These are phyloP conservation scores for Incumbomyces delicatus DNA, from an alignment of 2,329 filamentous ascomycete genomes.

Conservation along the genomic window DNA sequence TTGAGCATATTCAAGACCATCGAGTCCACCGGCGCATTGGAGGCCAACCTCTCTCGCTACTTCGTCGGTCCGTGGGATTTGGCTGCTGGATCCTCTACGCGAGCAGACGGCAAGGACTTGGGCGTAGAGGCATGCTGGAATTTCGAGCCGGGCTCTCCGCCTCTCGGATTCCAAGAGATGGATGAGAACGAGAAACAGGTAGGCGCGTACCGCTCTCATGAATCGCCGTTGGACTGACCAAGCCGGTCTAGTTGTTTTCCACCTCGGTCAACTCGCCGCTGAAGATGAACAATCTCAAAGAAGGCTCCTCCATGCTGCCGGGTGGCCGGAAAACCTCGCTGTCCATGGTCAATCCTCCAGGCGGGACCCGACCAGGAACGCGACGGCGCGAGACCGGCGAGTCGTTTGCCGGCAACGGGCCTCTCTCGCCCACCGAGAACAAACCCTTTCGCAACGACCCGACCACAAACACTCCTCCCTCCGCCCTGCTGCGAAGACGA, in stretches of 20 bases:
- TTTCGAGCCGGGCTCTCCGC: constrained; percentile 55
- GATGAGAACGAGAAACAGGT: constrained; percentile 58
- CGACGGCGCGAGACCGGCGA: constrained; percentile 80
- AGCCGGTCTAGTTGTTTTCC: constrained; percentile 56
- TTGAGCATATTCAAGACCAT: constrained; percentile 60
- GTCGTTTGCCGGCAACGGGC: constrained; percentile 43
- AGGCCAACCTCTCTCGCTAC: constrained; percentile 55
- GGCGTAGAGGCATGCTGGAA: constrained; percentile 95
- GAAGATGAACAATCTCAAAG: constrained; percentile 63
- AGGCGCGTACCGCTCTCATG: constrained; percentile 18
- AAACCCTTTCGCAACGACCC: constrained; percentile 41
- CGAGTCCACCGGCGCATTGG: constrained; percentile 43
- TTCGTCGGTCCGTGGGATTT: constrained; percentile 74
- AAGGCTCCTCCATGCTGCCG: constrained; percentile 41
- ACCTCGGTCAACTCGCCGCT: constrained; percentile 87
- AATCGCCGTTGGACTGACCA: constrained; percentile 8
- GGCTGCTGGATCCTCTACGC: constrained; percentile 44
- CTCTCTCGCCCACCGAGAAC: constrained; percentile 37
- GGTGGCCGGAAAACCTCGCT: constrained; percentile 66
- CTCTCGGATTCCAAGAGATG: constrained; percentile 65
- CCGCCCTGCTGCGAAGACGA: constrained; percentile 50
- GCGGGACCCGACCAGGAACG: constrained; percentile 60
- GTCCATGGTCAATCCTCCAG: constrained; percentile 66
- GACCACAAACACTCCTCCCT: constrained; percentile 50
- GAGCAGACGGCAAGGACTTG: constrained; percentile 71